Conservation (phyloP, 345 rosid genomes). For the Moricandia moricandioides region DNA sequence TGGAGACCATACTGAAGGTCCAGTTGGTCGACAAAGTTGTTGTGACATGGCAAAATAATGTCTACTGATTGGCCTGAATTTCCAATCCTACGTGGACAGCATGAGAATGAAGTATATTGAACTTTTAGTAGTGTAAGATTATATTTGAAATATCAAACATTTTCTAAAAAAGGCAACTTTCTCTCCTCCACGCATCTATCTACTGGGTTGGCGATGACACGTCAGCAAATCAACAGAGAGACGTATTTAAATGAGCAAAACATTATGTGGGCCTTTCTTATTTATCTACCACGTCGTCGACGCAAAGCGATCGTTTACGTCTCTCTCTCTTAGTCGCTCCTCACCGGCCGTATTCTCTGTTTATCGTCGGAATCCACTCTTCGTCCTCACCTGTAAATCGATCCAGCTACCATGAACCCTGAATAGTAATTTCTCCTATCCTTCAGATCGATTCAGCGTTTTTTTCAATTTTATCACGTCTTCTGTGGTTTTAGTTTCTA, state of each 20-base stretch:
- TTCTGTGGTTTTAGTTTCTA: constrained; percentile 7
- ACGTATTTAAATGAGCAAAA: constrained; percentile 24
- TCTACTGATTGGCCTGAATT: too few species aligned
- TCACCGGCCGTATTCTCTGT: constrained; percentile 37
- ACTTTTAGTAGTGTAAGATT: too few species aligned
- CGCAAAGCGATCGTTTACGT: constrained; percentile 26
- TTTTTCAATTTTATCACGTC: background rate
- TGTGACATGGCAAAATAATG: too few species aligned
- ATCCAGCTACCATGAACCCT: constrained; percentile 64
- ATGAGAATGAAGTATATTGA: too few species aligned
- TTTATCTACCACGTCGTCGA: constrained; percentile 33
- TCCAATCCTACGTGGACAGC: too few species aligned
- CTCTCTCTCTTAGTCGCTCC: constrained; percentile 18
- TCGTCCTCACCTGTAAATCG: constrained; percentile 12
- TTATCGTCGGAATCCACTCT: constrained; percentile 26
- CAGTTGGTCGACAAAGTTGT: too few species aligned
- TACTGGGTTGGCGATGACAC: constrained; percentile 30
- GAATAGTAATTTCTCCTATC: constrained; percentile 65
- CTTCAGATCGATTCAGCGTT: constrained; percentile 6
- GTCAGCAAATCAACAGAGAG: constrained; percentile 18
- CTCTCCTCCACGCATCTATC: constrained; percentile 35
- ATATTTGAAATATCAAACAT: too few species aligned
- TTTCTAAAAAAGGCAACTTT: constrained; percentile 7
- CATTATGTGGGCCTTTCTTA: constrained; percentile 16
- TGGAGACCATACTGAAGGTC: too few species aligned